Conservation (phyloP, 148 eudicot species). For the Spergularia marina region DNA sequence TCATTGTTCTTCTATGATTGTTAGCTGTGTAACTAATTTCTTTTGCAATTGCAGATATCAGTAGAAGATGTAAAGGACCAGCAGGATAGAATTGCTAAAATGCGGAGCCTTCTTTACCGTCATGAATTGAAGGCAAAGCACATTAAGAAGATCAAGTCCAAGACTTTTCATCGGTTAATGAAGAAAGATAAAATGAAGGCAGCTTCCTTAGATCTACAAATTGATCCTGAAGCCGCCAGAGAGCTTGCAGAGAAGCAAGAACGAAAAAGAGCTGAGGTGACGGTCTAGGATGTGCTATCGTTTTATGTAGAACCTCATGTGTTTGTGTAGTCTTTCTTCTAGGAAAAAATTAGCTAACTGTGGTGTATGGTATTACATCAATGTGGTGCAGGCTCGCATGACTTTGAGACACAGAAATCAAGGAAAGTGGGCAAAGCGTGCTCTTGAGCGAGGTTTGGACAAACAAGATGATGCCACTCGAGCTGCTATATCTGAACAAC, state of each 20-base stretch:
- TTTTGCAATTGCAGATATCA: constrained; percentile 49
- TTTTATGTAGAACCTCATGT: neutral
- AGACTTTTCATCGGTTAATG: constrained; percentile 69
- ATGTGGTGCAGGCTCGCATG: constrained; percentile 67
- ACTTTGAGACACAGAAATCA: constrained; percentile 79
- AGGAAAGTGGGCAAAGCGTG: constrained; percentile 81
- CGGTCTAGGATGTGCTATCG: constrained; percentile 1
- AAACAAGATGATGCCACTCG: constrained; percentile 92
- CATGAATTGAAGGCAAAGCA: constrained; percentile 90
- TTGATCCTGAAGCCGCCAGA: constrained; percentile 71
- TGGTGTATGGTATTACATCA: constrained; percentile 7
- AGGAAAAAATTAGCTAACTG: neutral
- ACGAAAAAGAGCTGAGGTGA: constrained; percentile 78
- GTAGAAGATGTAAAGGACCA: constrained; percentile 78
- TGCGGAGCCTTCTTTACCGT: constrained; percentile 84
- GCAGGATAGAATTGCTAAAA: constrained; percentile 74
- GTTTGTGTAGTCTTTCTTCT: neutral
- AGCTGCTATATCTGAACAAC: constrained; percentile 84
- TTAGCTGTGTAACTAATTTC: neutral
- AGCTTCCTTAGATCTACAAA: constrained; percentile 35
- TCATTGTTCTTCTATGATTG: constrained; percentile 5
- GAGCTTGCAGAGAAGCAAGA: constrained; percentile 87
- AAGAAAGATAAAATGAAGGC: constrained; percentile 78
- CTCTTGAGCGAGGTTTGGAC: constrained; percentile 59
- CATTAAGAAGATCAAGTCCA: constrained; percentile 82